phyloP scores from a whole-genome alignment of 148 eudicot species.

The Amaranthus palmeri region DNA sequence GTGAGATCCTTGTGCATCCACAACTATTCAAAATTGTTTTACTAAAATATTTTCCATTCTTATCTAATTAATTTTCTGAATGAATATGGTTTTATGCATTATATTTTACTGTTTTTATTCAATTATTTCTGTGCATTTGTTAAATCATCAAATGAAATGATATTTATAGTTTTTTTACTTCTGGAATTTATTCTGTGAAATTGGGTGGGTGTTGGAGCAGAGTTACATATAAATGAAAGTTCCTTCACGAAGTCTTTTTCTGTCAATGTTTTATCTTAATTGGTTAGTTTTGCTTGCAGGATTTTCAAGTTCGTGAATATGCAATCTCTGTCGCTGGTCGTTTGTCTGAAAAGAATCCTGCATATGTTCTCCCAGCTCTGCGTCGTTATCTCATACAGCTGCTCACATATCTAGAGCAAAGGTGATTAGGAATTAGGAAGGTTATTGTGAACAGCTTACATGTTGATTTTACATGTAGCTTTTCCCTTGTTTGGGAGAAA shows the following conservation, averaged over 20 bases:
- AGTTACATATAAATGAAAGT: not conserved
- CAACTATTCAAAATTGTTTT: not conserved
- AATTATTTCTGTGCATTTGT: not conserved
- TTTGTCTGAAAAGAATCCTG: slow-evolving; percentile 95
- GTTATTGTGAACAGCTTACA: not conserved
- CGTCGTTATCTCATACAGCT: slow-evolving; percentile 94
- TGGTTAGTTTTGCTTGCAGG: slow-evolving; percentile 35
- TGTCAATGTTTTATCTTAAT: not conserved
- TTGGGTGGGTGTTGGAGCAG: not conserved
- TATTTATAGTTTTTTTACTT: not conserved
- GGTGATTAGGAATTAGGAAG: slow-evolving; percentile 38
- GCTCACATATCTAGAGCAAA: slow-evolving; percentile 80
- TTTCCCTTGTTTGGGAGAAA: not conserved
- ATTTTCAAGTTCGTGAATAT: slow-evolving; percentile 80
- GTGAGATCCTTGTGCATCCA: not conserved
- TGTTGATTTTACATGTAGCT: not conserved
- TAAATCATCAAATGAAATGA: not conserved
- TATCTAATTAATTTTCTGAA: too few species aligned
- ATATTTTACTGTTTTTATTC: not conserved
- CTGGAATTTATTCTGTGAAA: not conserved
- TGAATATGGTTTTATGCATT: not conserved
- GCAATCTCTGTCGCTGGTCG: slow-evolving; percentile 91
- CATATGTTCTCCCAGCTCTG: slow-evolving; percentile 97
- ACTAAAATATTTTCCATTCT: not conserved
- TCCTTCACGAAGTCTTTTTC: too few species aligned